Evolutionary conservation across 306 rosid species (phyloP).

Genomic region (Luffa acutangula): DNA sequence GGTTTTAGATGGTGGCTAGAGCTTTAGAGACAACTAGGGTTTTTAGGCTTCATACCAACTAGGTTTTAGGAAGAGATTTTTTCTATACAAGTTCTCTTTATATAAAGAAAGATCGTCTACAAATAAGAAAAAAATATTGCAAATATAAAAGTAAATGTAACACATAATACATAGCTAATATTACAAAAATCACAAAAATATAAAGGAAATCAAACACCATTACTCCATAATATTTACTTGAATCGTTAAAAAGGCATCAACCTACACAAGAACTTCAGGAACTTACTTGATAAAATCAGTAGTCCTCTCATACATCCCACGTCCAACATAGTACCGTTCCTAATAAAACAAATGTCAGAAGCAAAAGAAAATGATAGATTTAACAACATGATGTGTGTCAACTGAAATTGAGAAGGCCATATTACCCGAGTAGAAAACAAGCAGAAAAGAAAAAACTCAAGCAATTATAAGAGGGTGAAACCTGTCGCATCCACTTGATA

Average conservation of each 20-base stretch:
- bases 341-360: constrained; percentile 21
- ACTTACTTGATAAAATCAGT: constrained; percentile 80
- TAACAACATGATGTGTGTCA: constrained; percentile 12
- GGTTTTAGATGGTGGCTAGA: no score
- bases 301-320: constrained; percentile 91
- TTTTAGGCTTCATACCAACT: no score
- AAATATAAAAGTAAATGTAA: no score
- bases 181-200: no score
- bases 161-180: no score
- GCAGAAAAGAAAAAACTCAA: background rate
- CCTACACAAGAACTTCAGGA: constrained; percentile 3
- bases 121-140: no score
- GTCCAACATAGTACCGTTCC: constrained; percentile 93
- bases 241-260: background rate
- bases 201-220: no score
- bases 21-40: no score
- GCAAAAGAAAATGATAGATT: background rate
- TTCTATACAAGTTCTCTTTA: no score
- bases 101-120: no score
- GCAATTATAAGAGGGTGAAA: constrained; percentile 12
- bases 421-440: constrained; percentile 5
- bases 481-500: constrained; percentile 98
- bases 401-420: constrained; percentile 10
- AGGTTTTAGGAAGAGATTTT: no score
- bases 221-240: background rate